phyloP scores from a whole-genome alignment of 1,284 basidiomycete genomes.

The Peniophora sp. region DNA sequence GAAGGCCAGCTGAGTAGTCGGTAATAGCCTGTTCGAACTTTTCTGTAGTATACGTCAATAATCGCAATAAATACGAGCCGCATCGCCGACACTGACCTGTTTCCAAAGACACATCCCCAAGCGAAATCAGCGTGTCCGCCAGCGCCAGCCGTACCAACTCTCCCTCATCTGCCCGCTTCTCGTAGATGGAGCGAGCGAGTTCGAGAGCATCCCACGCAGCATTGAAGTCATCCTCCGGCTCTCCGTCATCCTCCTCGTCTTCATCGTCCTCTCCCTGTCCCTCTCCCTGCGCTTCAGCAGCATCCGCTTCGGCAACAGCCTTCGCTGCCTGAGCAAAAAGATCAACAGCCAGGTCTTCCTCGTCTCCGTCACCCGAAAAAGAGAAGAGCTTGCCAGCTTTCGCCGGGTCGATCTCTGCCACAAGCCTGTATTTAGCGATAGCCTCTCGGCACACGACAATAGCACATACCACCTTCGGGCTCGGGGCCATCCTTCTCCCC shows the following conservation, averaged over 20 bases:
- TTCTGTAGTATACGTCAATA: constrained; percentile 39
- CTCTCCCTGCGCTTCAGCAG: constrained; percentile 25
- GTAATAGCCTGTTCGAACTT: constrained; percentile 88
- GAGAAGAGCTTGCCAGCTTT: constrained; percentile 54
- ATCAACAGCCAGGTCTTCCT: constrained; percentile 41
- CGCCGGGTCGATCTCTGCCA: constrained; percentile 18
- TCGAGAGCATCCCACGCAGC: constrained; percentile 92
- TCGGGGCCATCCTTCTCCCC: constrained; percentile 48
- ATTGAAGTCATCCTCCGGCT: constrained; percentile 90
- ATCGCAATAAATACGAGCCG: no score
- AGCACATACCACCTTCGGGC: constrained; percentile 27
- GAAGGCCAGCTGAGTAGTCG: constrained; percentile 72
- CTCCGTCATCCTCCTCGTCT: constrained; percentile 54
- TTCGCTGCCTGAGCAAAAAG: constrained; percentile 50
- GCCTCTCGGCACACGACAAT: not conserved
- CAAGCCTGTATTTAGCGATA: no score
- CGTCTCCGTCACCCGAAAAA: constrained; percentile 70
- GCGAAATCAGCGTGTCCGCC: constrained; percentile 76
- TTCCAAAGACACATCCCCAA: constrained; percentile 86
- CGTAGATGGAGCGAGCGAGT: constrained; percentile 77
- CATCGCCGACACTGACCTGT: constrained; percentile 50
- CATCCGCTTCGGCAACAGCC: constrained; percentile 32
- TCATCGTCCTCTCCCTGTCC: constrained; percentile 39
- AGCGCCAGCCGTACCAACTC: constrained; percentile 65
- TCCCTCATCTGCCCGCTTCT: constrained; percentile 51